A percentile compares a stretch with the other conserved stretches of the same genome.
Conservation (phyloP, 768 basidiomycete genomes). For the Leccinum boreale region DNA sequence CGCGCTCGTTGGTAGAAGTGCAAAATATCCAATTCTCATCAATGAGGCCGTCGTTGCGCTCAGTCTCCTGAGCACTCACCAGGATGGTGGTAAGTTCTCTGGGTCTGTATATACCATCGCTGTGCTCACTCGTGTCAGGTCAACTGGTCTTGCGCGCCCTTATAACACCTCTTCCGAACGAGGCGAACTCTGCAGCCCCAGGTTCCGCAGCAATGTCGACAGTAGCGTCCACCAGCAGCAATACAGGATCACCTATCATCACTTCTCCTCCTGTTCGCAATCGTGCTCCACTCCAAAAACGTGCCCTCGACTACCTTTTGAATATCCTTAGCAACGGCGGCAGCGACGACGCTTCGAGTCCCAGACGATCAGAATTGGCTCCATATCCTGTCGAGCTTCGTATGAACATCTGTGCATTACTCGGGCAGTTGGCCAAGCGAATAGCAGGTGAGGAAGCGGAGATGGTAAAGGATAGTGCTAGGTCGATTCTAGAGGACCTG, state of each 20-base stretch:
- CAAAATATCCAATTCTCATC: slow-evolving; percentile 78
- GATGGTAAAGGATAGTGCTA: slow-evolving; percentile 48
- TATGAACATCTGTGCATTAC: slow-evolving; percentile 69
- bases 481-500: slow-evolving; percentile 51
- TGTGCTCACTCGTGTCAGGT: slow-evolving; percentile 39
- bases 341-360: slow-evolving; percentile 37
- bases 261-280: slow-evolving; percentile 36
- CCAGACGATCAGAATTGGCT: slow-evolving; percentile 30
- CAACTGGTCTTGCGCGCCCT: slow-evolving; percentile 61
- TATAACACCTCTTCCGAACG: slow-evolving; percentile 45
- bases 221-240: slow-evolving; percentile 41
- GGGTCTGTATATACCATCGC: neutral
- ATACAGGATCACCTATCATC: slow-evolving; percentile 46
- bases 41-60: slow-evolving; percentile 88
- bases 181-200: slow-evolving; percentile 32
- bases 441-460: slow-evolving; percentile 45
- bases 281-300: slow-evolving; percentile 44
- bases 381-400: slow-evolving; percentile 75
- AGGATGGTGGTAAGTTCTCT: slow-evolving; percentile 54
- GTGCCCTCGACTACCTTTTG: slow-evolving; percentile 67
- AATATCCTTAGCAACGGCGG: slow-evolving; percentile 52
- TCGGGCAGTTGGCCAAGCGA: slow-evolving; percentile 61
- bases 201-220: slow-evolving; percentile 35
- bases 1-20: slow-evolving; percentile 70
- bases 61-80: slow-evolving; percentile 67